Evolutionary conservation across 1,284 basidiomycete species (phyloP), one percentile per base, ranked within the genome.

Genomic region (Melampsora abietis-canadensis): DNA sequence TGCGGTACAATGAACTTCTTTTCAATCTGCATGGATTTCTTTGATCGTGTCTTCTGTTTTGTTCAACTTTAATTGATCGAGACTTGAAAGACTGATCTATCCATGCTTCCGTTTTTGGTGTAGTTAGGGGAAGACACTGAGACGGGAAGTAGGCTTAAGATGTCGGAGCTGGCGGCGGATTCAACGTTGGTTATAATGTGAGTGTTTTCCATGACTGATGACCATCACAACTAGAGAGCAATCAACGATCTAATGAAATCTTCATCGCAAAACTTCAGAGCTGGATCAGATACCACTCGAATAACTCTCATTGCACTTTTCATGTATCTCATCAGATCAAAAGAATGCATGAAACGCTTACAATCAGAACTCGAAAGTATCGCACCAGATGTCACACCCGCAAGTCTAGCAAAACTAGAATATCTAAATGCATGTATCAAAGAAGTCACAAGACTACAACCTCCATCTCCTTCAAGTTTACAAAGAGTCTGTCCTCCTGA

Each of bases 391-490:
- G 67, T 76, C n/a, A 79, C 79, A 14, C 74, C 70, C 17, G 76
- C 80, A 19, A 59, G 70, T 12, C 68, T 77, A 31, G 78, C 80
- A 0, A 75, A 76, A 64, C 67, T 81, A 15, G 76, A 77, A 31
- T 80, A 79, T 24, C 64, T 80, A 0, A 78, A 79, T 76, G 81
- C 81, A 5, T 81, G 80, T 66, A 77, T 81, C 73, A 81, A 81
- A 75, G 81, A 81, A 67, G 77, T 77, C 0, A 76, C 81, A 1
- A 78, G 81, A 12, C 78, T 81, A 1, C 80, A 81, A 30, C 81
- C 81, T 1, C 79, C 81, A 19, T 80, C 81, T 30, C 78, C 78
- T 12, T 79, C 79, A 78, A 77, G 78, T 17, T 75, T 81, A 2
- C 81, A 79, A 10, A 78, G 81, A 31, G 76, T 79, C 54, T 78